These are phyloP conservation scores for Nitzschia sp. DNA, from an alignment of 108 stramenopile genomes.

Conservation along the genomic window DNA sequence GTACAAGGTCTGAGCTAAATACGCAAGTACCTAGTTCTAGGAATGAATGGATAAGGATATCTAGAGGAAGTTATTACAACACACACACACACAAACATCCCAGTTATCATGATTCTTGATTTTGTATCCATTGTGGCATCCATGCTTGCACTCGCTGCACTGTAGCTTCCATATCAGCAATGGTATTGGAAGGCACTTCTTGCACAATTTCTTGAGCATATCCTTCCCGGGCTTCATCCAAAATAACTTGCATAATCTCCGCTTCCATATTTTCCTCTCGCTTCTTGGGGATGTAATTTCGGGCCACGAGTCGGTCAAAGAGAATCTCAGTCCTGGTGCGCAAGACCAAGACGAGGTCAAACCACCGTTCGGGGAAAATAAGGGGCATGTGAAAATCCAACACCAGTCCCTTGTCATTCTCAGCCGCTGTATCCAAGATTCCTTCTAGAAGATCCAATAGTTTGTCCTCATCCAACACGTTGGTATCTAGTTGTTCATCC, in stretches of 20 bases:
- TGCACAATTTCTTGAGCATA: conserved; percentile 90
- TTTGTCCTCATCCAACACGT: conserved; percentile 91
- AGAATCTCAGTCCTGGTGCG: conserved; percentile 79
- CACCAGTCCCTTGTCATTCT: conserved; percentile 69
- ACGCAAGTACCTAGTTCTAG: neutral
- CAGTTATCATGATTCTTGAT: conserved; percentile 35
- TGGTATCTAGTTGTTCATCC: conserved; percentile 84
- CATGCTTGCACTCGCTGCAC: conserved; percentile 65
- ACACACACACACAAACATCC: neutral
- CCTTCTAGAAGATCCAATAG: conserved; percentile 82
- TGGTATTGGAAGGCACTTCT: conserved; percentile 76
- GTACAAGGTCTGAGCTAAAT: conserved; percentile 26
- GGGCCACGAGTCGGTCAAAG: conserved; percentile 82
- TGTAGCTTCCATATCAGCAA: conserved; percentile 83
- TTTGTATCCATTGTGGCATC: conserved; percentile 71
- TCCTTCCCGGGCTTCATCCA: conserved; percentile 87
- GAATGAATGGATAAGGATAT: neutral
- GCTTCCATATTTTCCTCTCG: conserved; percentile 87
- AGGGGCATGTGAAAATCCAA: conserved; percentile 92
- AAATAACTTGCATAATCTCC: conserved; percentile 94
- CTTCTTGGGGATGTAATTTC: conserved; percentile 89
- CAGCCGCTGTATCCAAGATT: conserved; percentile 63
- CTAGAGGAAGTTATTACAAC: neutral
- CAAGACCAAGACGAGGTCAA: conserved; percentile 91
- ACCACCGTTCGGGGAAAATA: conserved; percentile 96